Evolutionary conservation across 1,139 yeast species (phyloP).

Genomic region (Suhomyces guaymorum): DNA sequence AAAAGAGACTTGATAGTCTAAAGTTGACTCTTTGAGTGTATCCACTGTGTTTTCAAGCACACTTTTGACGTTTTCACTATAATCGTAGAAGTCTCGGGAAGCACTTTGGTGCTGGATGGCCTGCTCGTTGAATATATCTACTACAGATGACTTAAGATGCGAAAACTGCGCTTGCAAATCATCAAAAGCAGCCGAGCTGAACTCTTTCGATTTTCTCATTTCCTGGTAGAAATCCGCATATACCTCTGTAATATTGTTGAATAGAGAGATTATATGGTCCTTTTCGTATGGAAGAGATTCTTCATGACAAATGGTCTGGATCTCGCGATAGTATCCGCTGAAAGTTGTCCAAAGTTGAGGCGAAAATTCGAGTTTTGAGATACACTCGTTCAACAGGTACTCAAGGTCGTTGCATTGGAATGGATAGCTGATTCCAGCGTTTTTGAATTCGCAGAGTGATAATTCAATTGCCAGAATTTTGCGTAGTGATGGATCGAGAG

Average conservation of each 20-base stretch:
- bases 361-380: conserved; percentile 38
- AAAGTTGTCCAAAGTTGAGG: conserved; percentile 64
- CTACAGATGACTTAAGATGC: conserved; percentile 12
- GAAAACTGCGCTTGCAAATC: conserved; percentile 6
- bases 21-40: neutral
- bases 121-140: conserved; percentile 7
- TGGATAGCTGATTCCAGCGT: conserved; percentile 42
- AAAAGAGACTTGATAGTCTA: neutral
- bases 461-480: conserved; percentile 49
- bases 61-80: conserved; percentile 13
- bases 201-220: conserved; percentile 16
- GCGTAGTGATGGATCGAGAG: conserved; percentile 29
- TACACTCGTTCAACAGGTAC: conserved; percentile 32
- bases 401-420: conserved; percentile 25
- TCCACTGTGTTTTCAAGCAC: conserved; percentile 10
- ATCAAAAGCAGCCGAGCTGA: conserved; percentile 14
- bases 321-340: conserved; percentile 55
- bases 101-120: conserved; percentile 2
- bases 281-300: conserved; percentile 54
- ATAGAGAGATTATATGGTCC: conserved; percentile 48
- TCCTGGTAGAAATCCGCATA: conserved; percentile 26
- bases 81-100: conserved; percentile 14
- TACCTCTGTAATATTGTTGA: conserved; percentile 46
- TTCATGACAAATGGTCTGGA: conserved; percentile 50
- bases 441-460: conserved; percentile 57